phyloP scores from a whole-genome alignment of 2,329 filamentous ascomycete genomes.

The Dothideomycetes sp. region DNA sequence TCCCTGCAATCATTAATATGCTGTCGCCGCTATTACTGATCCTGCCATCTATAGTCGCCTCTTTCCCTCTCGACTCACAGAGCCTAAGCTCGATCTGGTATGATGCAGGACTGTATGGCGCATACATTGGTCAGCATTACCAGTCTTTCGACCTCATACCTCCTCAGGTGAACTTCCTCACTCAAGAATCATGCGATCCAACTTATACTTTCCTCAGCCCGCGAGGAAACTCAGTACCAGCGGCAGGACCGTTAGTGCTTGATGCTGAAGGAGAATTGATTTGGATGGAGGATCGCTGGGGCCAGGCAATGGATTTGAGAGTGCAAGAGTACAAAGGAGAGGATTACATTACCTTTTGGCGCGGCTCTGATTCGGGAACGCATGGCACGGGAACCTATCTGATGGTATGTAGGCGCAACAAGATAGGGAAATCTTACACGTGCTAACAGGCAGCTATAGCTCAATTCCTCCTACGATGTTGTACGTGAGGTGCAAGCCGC shows the following conservation, averaged over 20 bases:
- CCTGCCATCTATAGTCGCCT: background rate
- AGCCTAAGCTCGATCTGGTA: background rate
- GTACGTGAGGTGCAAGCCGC: conserved; percentile 17
- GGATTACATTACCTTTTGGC: conserved; percentile 28
- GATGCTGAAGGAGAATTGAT: conserved; percentile 22
- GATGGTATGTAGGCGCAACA: conserved; percentile 17
- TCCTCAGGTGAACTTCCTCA: conserved; percentile 10
- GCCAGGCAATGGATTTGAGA: conserved; percentile 19
- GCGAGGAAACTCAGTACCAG: conserved; percentile 17
- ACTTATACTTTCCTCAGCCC: conserved; percentile 20
- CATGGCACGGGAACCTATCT: conserved; percentile 6
- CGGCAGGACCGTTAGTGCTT: conserved; percentile 24
- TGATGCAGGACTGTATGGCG: conserved; percentile 13
- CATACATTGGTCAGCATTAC: conserved; percentile 16
- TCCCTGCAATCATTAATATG: too few relatives aligned
- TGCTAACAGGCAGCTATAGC: conserved; percentile 13
- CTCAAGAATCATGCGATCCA: conserved; percentile 13
- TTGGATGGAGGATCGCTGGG: conserved; percentile 22
- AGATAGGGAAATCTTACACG: conserved; percentile 5
- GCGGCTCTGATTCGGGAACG: conserved; percentile 21
- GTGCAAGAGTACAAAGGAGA: conserved; percentile 24
- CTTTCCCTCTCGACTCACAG: background rate
- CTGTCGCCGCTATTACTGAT: too few relatives aligned
- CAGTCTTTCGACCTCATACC: conserved; percentile 16
- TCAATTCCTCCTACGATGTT: conserved; percentile 19